These are phyloP conservation scores for Cyclocybe cylindracea DNA, from an alignment of 768 basidiomycete genomes.

Conservation along the genomic window DNA sequence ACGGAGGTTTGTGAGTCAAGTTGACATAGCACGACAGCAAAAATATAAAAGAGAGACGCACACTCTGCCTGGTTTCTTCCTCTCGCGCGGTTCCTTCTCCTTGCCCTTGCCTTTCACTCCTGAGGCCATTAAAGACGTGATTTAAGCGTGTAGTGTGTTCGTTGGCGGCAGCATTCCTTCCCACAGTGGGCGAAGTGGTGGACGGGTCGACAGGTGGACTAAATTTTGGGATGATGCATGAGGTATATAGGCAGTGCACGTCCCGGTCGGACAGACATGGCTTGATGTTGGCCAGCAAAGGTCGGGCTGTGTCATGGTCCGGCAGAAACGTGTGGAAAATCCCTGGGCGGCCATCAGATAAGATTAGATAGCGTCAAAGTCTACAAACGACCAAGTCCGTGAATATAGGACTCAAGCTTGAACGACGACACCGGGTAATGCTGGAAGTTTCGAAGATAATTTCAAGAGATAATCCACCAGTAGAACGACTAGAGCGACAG, in stretches of 20 bases:
- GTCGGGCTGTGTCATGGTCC: conserved; percentile 22
- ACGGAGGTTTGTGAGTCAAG: conserved; percentile 28
- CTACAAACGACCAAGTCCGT: too few relatives aligned
- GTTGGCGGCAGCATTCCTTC: conserved; percentile 2
- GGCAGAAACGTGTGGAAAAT: conserved; percentile 3
- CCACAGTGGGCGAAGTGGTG: neutral
- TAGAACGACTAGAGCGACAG: too few relatives aligned
- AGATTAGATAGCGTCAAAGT: conserved; percentile 10
- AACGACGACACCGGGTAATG: too few relatives aligned
- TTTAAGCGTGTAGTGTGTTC: neutral
- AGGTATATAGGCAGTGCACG: neutral
- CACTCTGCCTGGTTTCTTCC: conserved; percentile 32
- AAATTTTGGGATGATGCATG: neutral
- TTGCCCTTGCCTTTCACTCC: conserved; percentile 21
- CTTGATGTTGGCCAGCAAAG: conserved; percentile 11
- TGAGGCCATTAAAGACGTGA: conserved; percentile 14
- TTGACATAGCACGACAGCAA: neutral
- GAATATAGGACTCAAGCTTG: too few relatives aligned
- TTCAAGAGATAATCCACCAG: too few relatives aligned
- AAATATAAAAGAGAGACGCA: conserved; percentile 15
- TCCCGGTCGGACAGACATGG: conserved; percentile 8
- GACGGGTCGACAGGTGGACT: neutral
- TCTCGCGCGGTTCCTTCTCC: conserved; percentile 28
- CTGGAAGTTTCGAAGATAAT: too few relatives aligned
- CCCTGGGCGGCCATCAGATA: neutral